Evolutionary conservation across 352 stramenopile genomes (phyloP).

Genomic region (Phytophthora chlamydospora): DNA sequence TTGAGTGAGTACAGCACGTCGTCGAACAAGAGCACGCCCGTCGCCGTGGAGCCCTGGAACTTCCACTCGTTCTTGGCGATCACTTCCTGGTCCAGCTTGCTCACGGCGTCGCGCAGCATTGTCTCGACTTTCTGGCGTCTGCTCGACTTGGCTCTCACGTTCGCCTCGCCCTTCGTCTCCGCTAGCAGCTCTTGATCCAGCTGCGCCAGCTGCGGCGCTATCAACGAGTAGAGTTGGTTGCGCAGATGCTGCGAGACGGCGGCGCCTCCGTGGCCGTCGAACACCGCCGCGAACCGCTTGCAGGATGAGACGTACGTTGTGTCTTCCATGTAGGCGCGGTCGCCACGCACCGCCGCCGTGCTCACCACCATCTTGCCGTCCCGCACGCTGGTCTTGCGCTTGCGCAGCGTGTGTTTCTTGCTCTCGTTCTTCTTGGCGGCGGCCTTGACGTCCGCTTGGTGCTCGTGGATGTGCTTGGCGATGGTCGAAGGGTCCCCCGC

Average conservation of each 20-base stretch:
- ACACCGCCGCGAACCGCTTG: constrained; percentile 84
- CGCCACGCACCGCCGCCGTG: constrained; percentile 72
- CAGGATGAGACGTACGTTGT: constrained; percentile 80
- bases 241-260: constrained; percentile 72
- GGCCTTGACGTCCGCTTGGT: constrained; percentile 33
- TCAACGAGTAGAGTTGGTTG: constrained; percentile 59
- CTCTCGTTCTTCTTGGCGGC: constrained; percentile 17
- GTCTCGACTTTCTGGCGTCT: constrained; percentile 43
- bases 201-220: constrained; percentile 53
- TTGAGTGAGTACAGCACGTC: constrained; percentile 89
- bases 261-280: constrained; percentile 82
- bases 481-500: constrained; percentile 23
- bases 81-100: constrained; percentile 66
- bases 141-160: constrained; percentile 34
- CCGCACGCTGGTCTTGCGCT: constrained; percentile 57
- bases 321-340: constrained; percentile 86
- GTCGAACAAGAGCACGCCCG: constrained; percentile 75
- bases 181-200: constrained; percentile 57
- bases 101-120: constrained; percentile 50
- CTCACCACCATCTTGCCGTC: constrained; percentile 59
- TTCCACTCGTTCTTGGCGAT: constrained; percentile 76
- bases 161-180: constrained; percentile 35
- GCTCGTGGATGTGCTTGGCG: constrained; percentile 26
- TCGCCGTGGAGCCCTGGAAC: constrained; percentile 79
- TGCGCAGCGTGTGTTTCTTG: constrained; percentile 38